Base-by-base conservation (phyloP, 169 alveolate genomes). In the Cryptosporidium sp. region DNA sequence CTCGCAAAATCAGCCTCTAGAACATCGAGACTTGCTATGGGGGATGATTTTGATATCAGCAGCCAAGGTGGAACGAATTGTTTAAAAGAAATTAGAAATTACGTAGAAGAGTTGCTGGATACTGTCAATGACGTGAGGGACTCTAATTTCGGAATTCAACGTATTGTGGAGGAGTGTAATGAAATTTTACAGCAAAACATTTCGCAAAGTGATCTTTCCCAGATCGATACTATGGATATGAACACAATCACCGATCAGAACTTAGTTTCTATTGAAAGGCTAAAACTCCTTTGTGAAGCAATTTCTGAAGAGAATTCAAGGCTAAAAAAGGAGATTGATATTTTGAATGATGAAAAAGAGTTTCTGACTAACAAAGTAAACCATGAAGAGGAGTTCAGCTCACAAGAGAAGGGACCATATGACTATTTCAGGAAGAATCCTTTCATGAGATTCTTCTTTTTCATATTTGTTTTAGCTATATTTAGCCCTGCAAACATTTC, bases 61-160 rank as follows among this genome's bases (percentile, higher is more conserved):
- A 31, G 23, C 8, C 80, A 62, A 31, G 39, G 29, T 80, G 89
- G 65, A 43, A 45, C 75, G 35, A 80, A 62, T 41, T 80, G 89
- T 50, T 48, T 80, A 29, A 80, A 59, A 23, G 89, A 80, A 26
- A 80, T 80, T 31, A 59, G 75, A 43, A 35, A 45, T 9, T 80
- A 80, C 48, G 89, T 80, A 26, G 89, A 80, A 43, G 89, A 80
- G 62, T 65, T 80, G 31, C 62, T 80, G 37, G 89, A 80, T 26
- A 80, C 89, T n/a, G 41, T 80, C 21, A 80, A 59, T 45, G 89
- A 80, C 5, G 48, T 67, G 5, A 80, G 67, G 52, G 48, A 80
- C 50, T 41, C 75, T 4, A 61, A 69, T 33, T 80, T 62, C 45
- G 70, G 59, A 31, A 43, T 61, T 61, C 80, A 80, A 62, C 69